These are phyloP conservation scores for Bipolaris sorokiniana DNA, from an alignment of 2,329 filamentous ascomycete species.

Conservation along the genomic window DNA sequence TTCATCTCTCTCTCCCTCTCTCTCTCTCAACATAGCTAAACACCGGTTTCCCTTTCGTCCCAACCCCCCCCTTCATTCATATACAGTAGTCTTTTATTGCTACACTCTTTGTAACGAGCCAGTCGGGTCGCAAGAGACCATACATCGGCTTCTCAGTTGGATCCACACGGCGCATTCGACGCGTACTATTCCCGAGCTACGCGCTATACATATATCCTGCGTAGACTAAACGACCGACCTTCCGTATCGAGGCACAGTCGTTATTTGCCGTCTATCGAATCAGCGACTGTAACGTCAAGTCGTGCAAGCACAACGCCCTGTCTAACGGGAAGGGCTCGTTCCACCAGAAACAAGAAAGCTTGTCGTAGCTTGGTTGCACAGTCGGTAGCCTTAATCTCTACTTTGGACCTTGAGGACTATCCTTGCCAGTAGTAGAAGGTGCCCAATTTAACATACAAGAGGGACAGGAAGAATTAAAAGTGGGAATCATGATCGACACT, in stretches of 20 bases:
- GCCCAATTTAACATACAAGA: background rate
- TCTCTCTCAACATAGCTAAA: slow-evolving; percentile 6
- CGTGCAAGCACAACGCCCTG: slow-evolving; percentile 28
- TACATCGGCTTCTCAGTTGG: slow-evolving; percentile 5
- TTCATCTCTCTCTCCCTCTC: slow-evolving; percentile 9
- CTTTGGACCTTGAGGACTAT: background rate
- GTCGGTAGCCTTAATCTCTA: background rate
- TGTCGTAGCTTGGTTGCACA: slow-evolving; percentile 23
- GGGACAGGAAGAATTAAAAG: background rate
- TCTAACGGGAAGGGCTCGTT: slow-evolving; percentile 33
- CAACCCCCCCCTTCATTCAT: background rate
- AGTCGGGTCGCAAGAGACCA: slow-evolving; percentile 15
- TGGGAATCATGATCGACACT: slow-evolving; percentile 30
- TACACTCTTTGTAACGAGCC: slow-evolving; percentile 11
- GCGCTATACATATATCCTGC: slow-evolving; percentile 6
- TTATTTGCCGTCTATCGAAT: slow-evolving; percentile 24
- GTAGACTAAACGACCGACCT: slow-evolving; percentile 24
- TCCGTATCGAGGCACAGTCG: slow-evolving; percentile 25
- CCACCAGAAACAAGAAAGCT: slow-evolving; percentile 33
- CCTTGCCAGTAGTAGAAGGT: slow-evolving; percentile 12
- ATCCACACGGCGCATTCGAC: background rate
- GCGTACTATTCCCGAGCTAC: background rate
- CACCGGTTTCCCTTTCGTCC: slow-evolving; percentile 4
- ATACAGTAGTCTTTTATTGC: slow-evolving; percentile 3
- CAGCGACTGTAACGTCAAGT: slow-evolving; percentile 23